phyloP scores from a whole-genome alignment of 208 protist species.

The Trypanosoma mega region DNA sequence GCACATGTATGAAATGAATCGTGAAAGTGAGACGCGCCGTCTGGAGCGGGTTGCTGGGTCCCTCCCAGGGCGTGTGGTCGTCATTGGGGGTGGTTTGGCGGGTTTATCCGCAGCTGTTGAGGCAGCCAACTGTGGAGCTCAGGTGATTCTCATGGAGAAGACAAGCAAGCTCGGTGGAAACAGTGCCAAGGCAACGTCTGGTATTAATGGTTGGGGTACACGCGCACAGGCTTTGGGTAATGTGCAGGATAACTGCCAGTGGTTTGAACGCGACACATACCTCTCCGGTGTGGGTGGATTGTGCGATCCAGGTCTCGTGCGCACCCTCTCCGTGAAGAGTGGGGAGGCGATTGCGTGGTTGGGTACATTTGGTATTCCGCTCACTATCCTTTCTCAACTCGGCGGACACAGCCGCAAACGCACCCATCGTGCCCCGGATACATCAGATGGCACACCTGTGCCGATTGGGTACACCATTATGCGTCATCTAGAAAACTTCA shows the following conservation, averaged over 20 bases:
- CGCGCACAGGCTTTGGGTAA: constrained; percentile 72
- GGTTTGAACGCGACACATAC: constrained; percentile 87
- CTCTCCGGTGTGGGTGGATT: constrained; percentile 59
- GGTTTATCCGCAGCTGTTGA: constrained; percentile 84
- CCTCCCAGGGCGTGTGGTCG: constrained; percentile 64
- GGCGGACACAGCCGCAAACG: constrained; percentile 88
- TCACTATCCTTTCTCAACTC: constrained; percentile 88
- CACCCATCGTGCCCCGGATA: constrained; percentile 82
- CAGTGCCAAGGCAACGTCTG: constrained; percentile 95
- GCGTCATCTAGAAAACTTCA: constrained; percentile 71
- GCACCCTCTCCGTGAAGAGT: constrained; percentile 78
- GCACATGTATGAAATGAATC: constrained; percentile 68
- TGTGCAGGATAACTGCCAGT: constrained; percentile 63
- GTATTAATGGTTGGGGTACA: constrained; percentile 93
- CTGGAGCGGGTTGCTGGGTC: constrained; percentile 53
- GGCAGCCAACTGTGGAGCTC: constrained; percentile 73
- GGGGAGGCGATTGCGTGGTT: constrained; percentile 81
- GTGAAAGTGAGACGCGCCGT: constrained; percentile 46
- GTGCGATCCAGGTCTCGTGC: constrained; percentile 78
- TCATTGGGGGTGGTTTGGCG: constrained; percentile 84
- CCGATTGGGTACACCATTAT: constrained; percentile 92
- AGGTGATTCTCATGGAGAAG: constrained; percentile 93
- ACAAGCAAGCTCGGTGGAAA: constrained; percentile 91
- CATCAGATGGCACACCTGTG: constrained; percentile 68
- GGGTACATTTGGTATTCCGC: constrained; percentile 71